phyloP scores from a whole-genome alignment of 192 early-diverging fungal species.

The Backusella australiensis region DNA sequence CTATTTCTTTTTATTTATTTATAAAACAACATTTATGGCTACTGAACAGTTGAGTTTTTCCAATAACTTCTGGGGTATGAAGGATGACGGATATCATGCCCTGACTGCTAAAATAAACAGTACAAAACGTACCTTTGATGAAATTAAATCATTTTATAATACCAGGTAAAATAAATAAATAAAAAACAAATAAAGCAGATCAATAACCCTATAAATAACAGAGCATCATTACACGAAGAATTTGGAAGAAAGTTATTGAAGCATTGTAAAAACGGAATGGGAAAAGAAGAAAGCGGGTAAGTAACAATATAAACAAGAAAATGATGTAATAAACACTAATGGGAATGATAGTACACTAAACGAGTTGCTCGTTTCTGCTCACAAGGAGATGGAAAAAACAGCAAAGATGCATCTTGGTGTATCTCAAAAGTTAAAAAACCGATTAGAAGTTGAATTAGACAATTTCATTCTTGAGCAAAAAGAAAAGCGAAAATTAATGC shows the following conservation, averaged over 20 bases:
- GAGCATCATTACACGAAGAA: slow-evolving; percentile 69
- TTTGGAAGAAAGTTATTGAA: slow-evolving; percentile 66
- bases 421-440: slow-evolving; percentile 57
- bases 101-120: slow-evolving; percentile 64
- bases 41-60: slow-evolving; percentile 16
- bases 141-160: slow-evolving; percentile 60
- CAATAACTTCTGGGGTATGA: slow-evolving; percentile 48
- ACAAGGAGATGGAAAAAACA: slow-evolving; percentile 60
- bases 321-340: background rate
- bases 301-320: background rate
- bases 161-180: slow-evolving; percentile 36
- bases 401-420: slow-evolving; percentile 64
- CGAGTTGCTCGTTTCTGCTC: slow-evolving; percentile 52
- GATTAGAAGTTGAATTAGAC: slow-evolving; percentile 56
- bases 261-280: slow-evolving; percentile 54
- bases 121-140: slow-evolving; percentile 67
- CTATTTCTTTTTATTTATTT: background rate
- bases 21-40: background rate
- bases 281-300: slow-evolving; percentile 70
- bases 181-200: background rate
- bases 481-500: slow-evolving; percentile 54
- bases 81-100: slow-evolving; percentile 68
- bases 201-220: slow-evolving; percentile 11
- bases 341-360: slow-evolving; percentile 45
- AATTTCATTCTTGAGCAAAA: slow-evolving; percentile 68